Evolutionary conservation across 2,329 filamentous ascomycete genomes (phyloP).

Genomic region (Fusarium annulatum): DNA sequence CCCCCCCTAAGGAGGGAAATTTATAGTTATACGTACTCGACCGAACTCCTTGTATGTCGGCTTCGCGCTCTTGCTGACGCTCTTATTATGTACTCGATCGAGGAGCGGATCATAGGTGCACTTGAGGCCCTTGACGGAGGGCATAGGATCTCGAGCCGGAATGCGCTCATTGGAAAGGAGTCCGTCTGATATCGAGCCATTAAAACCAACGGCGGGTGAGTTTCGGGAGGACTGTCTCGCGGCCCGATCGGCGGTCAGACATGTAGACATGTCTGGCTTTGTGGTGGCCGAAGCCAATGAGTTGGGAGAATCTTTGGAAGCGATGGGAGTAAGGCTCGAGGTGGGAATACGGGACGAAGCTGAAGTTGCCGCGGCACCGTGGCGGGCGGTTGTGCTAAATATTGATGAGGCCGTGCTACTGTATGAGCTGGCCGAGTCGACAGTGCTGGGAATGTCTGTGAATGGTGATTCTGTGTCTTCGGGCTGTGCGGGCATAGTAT

Average conservation of each 20-base stretch:
- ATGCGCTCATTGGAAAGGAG: constrained; percentile 54
- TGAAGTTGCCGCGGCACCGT: constrained; percentile 52
- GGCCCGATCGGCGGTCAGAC: constrained; percentile 57
- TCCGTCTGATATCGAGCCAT: constrained; percentile 52
- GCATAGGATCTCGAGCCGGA: constrained; percentile 67
- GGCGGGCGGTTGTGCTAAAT: constrained; percentile 66
- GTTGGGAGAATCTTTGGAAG: constrained; percentile 63
- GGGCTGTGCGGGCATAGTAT: constrained; percentile 45
- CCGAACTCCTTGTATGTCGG: constrained; percentile 72
- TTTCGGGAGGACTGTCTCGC: constrained; percentile 43
- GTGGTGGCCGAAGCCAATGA: constrained; percentile 60
- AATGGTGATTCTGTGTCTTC: constrained; percentile 70
- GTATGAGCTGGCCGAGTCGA: constrained; percentile 78
- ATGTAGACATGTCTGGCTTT: constrained; percentile 67
- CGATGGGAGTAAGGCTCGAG: constrained; percentile 63
- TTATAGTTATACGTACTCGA: constrained; percentile 69
- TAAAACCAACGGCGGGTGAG: constrained; percentile 44
- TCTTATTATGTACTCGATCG: constrained; percentile 61
- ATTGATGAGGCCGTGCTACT: constrained; percentile 77
- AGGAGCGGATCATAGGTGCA: constrained; percentile 71
- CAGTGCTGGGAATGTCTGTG: constrained; percentile 75
- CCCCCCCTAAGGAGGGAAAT: constrained; percentile 60
- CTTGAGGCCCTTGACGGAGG: constrained; percentile 65
- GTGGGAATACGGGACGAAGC: constrained; percentile 56
- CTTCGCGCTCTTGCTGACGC: constrained; percentile 67